A percentile compares a stretch with the other conserved stretches of the same genome.
Evolutionary conservation across 805 yeast species (phyloP).

Genomic region (Kodamaea hsintzibuensis): DNA sequence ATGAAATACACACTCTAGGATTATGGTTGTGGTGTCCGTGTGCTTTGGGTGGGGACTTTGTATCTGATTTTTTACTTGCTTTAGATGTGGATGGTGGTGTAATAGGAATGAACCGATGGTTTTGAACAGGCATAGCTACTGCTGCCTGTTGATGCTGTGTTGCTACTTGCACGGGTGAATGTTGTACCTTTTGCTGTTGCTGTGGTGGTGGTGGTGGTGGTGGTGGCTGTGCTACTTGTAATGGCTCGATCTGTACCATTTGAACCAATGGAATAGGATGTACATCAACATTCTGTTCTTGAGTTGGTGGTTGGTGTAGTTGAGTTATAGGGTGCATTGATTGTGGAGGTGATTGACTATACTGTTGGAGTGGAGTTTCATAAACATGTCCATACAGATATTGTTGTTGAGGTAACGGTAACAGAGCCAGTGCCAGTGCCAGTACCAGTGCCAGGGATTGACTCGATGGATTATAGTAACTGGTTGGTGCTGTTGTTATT

Average conservation of each 20-base stretch:
- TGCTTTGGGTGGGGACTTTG: constrained; percentile 34
- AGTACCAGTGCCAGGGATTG: not conserved
- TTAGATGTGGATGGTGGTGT: constrained; percentile 42
- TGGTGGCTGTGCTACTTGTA: not conserved
- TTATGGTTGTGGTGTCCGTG: constrained; percentile 21
- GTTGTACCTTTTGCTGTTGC: not conserved
- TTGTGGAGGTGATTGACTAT: not conserved
- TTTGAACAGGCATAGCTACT: constrained; percentile 6
- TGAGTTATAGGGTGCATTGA: not conserved
- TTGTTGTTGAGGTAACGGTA: not conserved
- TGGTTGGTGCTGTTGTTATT: constrained; percentile 1
- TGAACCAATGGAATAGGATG: not conserved
- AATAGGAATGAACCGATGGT: constrained; percentile 37
- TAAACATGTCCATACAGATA: constrained; percentile 2
- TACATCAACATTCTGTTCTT: not conserved
- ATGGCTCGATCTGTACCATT: not conserved
- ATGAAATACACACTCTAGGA: constrained; percentile 76
- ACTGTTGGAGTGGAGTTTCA: constrained; percentile 5
- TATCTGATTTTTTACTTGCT: constrained; percentile 25
- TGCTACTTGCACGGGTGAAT: not conserved
- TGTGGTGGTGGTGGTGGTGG: no score
- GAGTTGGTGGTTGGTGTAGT: not conserved
- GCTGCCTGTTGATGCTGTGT: not conserved
- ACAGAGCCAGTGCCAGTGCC: not conserved
- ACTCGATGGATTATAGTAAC: constrained; percentile 1